Percentiles rank a stretch among this genome's conserved stretches.
Evolutionary conservation across 257 asterid species (phyloP).

Genomic region (Rhazya stricta): DNA sequence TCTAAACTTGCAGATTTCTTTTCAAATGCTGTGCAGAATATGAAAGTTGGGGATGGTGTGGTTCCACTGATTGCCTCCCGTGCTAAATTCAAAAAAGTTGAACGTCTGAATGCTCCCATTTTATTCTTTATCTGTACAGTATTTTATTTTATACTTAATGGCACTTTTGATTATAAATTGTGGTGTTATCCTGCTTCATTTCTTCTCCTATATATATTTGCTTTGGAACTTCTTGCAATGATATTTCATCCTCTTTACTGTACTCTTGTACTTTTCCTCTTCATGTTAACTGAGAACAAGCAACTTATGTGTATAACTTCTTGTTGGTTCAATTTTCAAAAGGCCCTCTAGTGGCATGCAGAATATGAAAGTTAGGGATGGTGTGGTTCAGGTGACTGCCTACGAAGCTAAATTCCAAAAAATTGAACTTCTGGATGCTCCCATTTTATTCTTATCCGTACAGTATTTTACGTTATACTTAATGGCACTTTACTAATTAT

Average conservation of each 20-base stretch:
- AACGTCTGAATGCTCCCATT: background rate
- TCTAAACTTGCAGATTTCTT: constrained; percentile 76
- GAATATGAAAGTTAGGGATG: too few relatives aligned
- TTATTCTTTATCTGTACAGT: background rate
- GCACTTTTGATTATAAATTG: background rate
- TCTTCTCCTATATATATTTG: background rate
- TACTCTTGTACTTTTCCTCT: constrained; percentile 18
- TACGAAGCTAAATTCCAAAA: too few relatives aligned
- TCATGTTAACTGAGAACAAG: constrained; percentile 14
- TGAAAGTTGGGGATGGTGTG: constrained; percentile 96
- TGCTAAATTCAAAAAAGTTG: background rate
- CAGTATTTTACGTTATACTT: too few relatives aligned
- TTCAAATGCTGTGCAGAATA: constrained; percentile 59
- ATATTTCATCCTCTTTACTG: constrained; percentile 13
- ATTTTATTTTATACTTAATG: background rate
- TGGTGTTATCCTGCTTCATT: background rate
- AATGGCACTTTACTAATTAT: too few relatives aligned
- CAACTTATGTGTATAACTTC: too few relatives aligned
- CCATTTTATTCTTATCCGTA: too few relatives aligned
- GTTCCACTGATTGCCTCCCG: constrained; percentile 48
- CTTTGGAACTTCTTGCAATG: constrained; percentile 7
- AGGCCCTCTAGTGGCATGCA: too few relatives aligned
- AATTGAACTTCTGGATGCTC: too few relatives aligned
- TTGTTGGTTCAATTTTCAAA: too few relatives aligned
- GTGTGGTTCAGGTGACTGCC: too few relatives aligned